Base-by-base conservation (phyloP, 164 flowering plant species). In the Berberis thunbergii region DNA sequence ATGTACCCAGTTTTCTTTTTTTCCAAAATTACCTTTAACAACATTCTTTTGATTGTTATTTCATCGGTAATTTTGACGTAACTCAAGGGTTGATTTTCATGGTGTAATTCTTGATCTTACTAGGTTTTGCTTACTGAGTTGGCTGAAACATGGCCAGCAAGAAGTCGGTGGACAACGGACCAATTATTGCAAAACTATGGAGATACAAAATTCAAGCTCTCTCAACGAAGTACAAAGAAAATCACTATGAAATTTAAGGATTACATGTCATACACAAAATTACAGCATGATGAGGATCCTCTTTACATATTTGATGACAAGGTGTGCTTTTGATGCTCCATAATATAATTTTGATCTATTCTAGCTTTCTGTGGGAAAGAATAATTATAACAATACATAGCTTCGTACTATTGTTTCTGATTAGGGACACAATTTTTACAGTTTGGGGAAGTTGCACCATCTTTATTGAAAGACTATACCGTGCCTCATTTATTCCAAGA, bases 221-320 rank as follows among this genome's bases (percentile, higher is more conserved):
- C 98, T 67, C 97, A 94, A 69, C 80, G 83, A 69, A 83, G 86
- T 79, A 43, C 86, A 38, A 65, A 64, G 63, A 94, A 88, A 70
- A 68, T 87, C 45, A 77, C 64, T 0, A 88, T 94, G 91, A 88
- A 83, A 71, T 78, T 90, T 43, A 87, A 82, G 76, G 98, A 94
- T 79, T 94, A 94, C 72, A 77, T 83, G 9, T 76, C 87, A 26
- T 94, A 94, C 75, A 81, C 75, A 79, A 77, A 84, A 59, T n/a
- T 72, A 61, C 98, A 94, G 76, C 97, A 84, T 76, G 98, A 94
- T 73, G 98, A 94, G 74, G 96, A 94, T 69, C 98, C 98, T n/a
- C 79, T 94, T 11, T 94, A 86, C 76, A 79, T 88, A 49, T 94
- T 94, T 76, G 97, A 90, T 79, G 91, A 87, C 49, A 83, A 88